These are phyloP conservation scores for Quambalaria eucalypti DNA, from an alignment of 1,284 basidiomycete genomes.

Conservation along the genomic window DNA sequence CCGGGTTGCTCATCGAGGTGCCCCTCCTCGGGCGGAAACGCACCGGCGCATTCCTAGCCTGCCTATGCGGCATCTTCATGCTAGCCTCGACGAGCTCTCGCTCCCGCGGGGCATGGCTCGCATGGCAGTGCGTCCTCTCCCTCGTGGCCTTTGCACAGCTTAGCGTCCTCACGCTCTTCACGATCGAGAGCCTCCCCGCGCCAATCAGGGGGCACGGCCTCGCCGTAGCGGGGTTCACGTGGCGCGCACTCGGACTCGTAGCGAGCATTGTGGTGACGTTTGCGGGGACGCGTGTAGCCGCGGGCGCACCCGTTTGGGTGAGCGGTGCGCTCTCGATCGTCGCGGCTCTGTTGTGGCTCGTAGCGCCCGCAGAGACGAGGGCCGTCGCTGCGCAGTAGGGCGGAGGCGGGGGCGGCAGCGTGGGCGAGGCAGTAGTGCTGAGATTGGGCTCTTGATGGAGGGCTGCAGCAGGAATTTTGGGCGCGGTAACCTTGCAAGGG, in stretches of 20 bases:
- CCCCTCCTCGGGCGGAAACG: slow-evolving; percentile 48
- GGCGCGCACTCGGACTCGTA: slow-evolving; percentile 8
- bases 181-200: slow-evolving; percentile 9
- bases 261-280: slow-evolving; percentile 7
- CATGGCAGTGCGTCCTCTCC: slow-evolving; percentile 9
- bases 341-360: not conserved
- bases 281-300: slow-evolving; percentile 4
- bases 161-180: slow-evolving; percentile 7
- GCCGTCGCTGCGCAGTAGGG: not conserved
- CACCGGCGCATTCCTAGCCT: slow-evolving; percentile 1
- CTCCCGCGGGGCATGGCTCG: slow-evolving; percentile 1
- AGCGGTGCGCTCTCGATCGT: slow-evolving; percentile 7
- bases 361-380: not conserved
- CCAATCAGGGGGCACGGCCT: slow-evolving; percentile 7
- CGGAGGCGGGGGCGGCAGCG: too few relatives aligned
- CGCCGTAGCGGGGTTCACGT: slow-evolving; percentile 1
- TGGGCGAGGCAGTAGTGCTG: not conserved
- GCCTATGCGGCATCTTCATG: slow-evolving; percentile 5
- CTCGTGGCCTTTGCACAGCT: slow-evolving; percentile 5
- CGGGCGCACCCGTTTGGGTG: slow-evolving; percentile 50
- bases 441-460: too few relatives aligned
- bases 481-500: too few relatives aligned
- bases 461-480: too few relatives aligned
- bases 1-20: slow-evolving; percentile 50
- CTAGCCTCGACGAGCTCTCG: slow-evolving; percentile 7